Base-by-base conservation (phyloP, 2,329 filamentous ascomycete species). In the Thelonectria olida region DNA sequence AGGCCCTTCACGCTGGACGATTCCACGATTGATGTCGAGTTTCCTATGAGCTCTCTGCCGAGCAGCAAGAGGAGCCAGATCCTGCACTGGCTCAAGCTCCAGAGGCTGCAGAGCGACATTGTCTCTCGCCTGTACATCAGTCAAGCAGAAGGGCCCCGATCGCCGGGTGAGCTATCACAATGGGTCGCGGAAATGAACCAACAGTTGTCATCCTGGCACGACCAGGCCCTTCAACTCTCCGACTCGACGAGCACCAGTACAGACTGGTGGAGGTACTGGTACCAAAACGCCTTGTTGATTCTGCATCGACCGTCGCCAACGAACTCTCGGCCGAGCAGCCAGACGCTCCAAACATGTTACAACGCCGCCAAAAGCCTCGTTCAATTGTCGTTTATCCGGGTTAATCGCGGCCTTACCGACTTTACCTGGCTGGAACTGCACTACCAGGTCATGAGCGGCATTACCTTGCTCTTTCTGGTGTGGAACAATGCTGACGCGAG, bases 391-490 rank as follows among this genome's bases (percentile, higher is more conserved):
- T 70, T 70, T 17, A 61, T 67, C 20, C 51, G 63, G 2, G 63
- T 56, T 7, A 51, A 62, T 36, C 63, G 58, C n/a, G 62, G 63
- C 3, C 51, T 62, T 4, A 57, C 61, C 7, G 67, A 69, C 23
- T 67, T 68, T 27, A 64, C 65, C 2, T 70, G 67, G 68, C 60
- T 69, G 7, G 67, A 69, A 22, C 55, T 70, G 2, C 68, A 70
- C 53, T 65, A 67, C 54, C 68, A 70, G 28, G 54, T 69, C 7
- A 67, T 70, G 63, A 65, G 67, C 51, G 68, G 68, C 15, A 67
- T 70, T 36, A 70, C 67, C 2, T 42, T 70, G 27, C 50, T 70
- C 1, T 70, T 70, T 27, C 34, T 70, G 20, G 65, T 69, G 0
- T 51, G 61, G 49, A 62, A 54, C 27, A 64, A 52, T 25, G 50